Base-by-base conservation (phyloP, 768 basidiomycete genomes). In the Xerocomellus amylosporus region DNA sequence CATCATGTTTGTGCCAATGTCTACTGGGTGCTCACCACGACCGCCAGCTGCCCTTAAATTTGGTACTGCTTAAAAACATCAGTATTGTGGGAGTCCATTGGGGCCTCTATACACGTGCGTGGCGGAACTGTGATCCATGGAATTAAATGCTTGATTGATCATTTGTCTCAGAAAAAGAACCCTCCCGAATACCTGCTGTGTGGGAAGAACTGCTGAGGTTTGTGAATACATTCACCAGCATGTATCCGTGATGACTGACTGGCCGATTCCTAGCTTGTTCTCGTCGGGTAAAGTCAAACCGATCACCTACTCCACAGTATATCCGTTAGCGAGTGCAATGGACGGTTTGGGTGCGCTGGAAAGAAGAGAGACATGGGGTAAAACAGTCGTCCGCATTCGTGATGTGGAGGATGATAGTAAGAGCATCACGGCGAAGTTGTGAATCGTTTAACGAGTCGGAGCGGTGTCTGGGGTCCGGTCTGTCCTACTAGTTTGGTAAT, bases 361-460 rank as follows among this genome's bases (percentile, higher is more conserved):
- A 65, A 76, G 75, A 43, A 76, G 96, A 58, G 82, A 90, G 72
- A 95, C 93, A 5, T 98, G 93, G 91, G 96, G 96, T 0, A 98
- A 98, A 66, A 89, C 79, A 0, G 75, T 95, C 24, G 80, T 91
- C 8, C 77, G 75, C 46, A 69, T 98, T 45, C 79, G 75, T 49
- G 79, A 83, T 26, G n/a, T n/a, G n/a, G 83, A 86, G 12, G 64
- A 67, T n/a, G 46, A 64, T 4, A 36, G n/a, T 4, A 49, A 46
- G 24, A 60, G 37, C 1, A 62, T 62, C n/a, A n/a, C n/a, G 50
- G 72, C 81, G 4, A 86, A 77, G 64, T 68, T 85, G 39, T 80
- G 50, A 58, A 9, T 30, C 5, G 37, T n/a, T 8, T n/a, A n/a
- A n/a, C n/a, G n/a, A 2, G 31, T 28, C 3, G 14, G n/a, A 10